These are phyloP conservation scores for Poa pratensis DNA, from an alignment of 176 grass and related monocot species.

Conservation along the genomic window DNA sequence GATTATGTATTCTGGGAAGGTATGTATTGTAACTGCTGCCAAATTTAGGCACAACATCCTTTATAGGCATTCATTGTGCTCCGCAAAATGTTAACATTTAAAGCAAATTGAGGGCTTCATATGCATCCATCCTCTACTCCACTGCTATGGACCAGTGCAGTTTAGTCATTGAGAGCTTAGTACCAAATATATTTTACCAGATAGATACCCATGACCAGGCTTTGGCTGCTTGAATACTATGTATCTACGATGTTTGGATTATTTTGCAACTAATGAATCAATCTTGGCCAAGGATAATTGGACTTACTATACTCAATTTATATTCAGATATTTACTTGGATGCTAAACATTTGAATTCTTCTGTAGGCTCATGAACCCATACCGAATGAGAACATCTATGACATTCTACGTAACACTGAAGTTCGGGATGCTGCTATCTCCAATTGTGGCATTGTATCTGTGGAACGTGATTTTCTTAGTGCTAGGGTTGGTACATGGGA, in stretches of 20 bases:
- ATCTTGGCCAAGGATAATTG: slow-evolving; percentile 4
- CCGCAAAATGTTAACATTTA: background rate
- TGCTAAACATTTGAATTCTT: slow-evolving; percentile 38
- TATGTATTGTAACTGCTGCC: slow-evolving; percentile 33
- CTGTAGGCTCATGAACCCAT: slow-evolving; percentile 53
- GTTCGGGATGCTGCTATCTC: slow-evolving; percentile 5
- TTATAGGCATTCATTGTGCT: background rate
- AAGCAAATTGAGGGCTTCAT: slow-evolving; percentile 27
- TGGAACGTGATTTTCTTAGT: slow-evolving; percentile 44
- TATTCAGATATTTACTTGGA: slow-evolving; percentile 32
- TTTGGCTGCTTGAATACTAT: slow-evolving; percentile 7
- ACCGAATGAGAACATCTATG: slow-evolving; percentile 53
- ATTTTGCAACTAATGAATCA: slow-evolving; percentile 23
- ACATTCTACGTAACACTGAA: slow-evolving; percentile 46
- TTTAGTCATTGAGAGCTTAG: slow-evolving; percentile 32
- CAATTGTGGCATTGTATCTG: slow-evolving; percentile 23
- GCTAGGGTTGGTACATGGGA: slow-evolving; percentile 65
- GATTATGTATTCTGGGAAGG: slow-evolving; percentile 72
- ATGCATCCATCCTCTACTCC: background rate
- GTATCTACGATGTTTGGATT: slow-evolving; percentile 28
- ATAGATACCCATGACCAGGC: slow-evolving; percentile 19
- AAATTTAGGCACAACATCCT: slow-evolving; percentile 31
- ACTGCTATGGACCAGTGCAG: slow-evolving; percentile 29
- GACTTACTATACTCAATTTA: background rate
- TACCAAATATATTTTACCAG: slow-evolving; percentile 34